Conservation (phyloP, 495 filamentous ascomycete species). For the Podospora appendiculata region DNA sequence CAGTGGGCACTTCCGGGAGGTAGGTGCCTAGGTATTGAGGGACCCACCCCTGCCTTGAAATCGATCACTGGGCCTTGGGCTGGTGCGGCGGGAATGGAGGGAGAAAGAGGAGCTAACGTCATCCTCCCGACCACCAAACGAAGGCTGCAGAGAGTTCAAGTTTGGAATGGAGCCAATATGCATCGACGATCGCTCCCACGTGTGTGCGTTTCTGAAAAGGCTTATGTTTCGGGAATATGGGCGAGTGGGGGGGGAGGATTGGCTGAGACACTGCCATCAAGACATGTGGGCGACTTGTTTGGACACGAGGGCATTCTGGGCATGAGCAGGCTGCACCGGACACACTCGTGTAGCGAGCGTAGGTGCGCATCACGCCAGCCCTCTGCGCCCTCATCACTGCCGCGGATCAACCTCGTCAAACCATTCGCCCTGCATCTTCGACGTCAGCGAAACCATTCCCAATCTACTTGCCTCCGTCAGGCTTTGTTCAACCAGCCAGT, state of each 20-base stretch:
- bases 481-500: too few relatives aligned
- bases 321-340: not conserved
- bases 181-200: constrained; percentile 20
- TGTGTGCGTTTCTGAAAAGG: constrained; percentile 6
- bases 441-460: too few relatives aligned
- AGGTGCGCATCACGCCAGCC: not conserved
- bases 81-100: too few relatives aligned
- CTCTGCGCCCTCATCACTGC: not conserved
- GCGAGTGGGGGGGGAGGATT: not conserved
- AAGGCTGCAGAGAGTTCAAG: not conserved
- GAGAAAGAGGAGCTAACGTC: not conserved
- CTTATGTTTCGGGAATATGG: not conserved
- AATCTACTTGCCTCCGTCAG: too few relatives aligned
- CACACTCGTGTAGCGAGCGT: not conserved
- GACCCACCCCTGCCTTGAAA: not conserved
- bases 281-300: not conserved
- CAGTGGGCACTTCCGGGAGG: too few relatives aligned
- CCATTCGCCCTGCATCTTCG: too few relatives aligned
- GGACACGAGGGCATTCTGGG: too few relatives aligned
- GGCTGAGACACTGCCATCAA: not conserved
- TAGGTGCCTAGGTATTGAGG: not conserved
- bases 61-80: too few relatives aligned
- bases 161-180: constrained; percentile 17
- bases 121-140: not conserved
- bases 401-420: too few relatives aligned